These are phyloP conservation scores for Staphylotrichum longicolle DNA, from an alignment of 495 filamentous ascomycete species.

Conservation along the genomic window DNA sequence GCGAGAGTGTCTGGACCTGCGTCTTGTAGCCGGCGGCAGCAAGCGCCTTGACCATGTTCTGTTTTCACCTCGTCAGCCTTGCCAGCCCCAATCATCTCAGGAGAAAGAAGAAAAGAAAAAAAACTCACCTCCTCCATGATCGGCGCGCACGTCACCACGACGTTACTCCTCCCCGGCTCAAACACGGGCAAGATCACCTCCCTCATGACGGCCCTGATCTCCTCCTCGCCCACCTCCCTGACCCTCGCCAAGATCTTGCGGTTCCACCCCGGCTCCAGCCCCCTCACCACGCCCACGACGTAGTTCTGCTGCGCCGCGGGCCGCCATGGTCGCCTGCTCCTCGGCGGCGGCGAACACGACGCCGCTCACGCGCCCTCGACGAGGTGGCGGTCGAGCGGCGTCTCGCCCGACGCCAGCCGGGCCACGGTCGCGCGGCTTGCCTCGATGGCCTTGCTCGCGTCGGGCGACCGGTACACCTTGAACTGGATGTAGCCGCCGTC, in stretches of 20 bases:
- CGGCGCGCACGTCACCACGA: constrained; percentile 85
- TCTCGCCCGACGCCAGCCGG: constrained; percentile 50
- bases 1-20: constrained; percentile 66
- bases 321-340: constrained; percentile 76
- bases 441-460: constrained; percentile 81
- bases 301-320: constrained; percentile 78
- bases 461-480: constrained; percentile 82
- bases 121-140: constrained; percentile 75
- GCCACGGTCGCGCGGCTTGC: constrained; percentile 69
- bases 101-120: background rate
- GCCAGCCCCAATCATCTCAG: constrained; percentile 2
- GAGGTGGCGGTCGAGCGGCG: constrained; percentile 71
- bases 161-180: constrained; percentile 68
- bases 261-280: constrained; percentile 74
- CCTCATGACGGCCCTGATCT: constrained; percentile 72
- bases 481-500: constrained; percentile 79
- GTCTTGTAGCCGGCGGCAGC: constrained; percentile 73
- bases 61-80: constrained; percentile 15
- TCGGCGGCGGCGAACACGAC: constrained; percentile 84
- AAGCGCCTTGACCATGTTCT: constrained; percentile 72
- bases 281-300: constrained; percentile 72
- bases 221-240: constrained; percentile 67
- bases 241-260: constrained; percentile 72
- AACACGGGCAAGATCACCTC: constrained; percentile 79
- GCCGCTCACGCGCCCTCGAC: constrained; percentile 84